Conservation (phyloP, 805 yeast species). For the Lachancea meyersii region DNA sequence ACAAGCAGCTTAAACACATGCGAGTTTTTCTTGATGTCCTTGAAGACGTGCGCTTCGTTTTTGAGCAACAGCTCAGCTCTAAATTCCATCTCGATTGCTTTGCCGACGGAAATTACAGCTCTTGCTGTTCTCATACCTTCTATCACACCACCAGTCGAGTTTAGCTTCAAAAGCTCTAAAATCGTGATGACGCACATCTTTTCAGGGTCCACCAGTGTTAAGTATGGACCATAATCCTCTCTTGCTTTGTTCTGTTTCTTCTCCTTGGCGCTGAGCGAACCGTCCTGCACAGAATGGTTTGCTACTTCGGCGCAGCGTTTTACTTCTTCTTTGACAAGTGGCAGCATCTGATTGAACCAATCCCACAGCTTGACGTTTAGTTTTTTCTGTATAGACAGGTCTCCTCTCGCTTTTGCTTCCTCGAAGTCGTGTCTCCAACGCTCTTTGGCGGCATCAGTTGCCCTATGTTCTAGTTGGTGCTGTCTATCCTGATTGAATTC, state of each 20-base stretch:
- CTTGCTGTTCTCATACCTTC: constrained; percentile 83
- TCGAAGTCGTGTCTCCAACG: constrained; percentile 86
- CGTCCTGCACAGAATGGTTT: constrained; percentile 12
- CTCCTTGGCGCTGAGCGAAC: constrained; percentile 5
- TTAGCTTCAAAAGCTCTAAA: constrained; percentile 68
- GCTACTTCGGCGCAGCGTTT: constrained; percentile 44
- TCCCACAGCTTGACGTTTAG: constrained; percentile 72
- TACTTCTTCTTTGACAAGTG: constrained; percentile 63
- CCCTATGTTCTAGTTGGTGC: constrained; percentile 60
- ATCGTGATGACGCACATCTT: constrained; percentile 80
- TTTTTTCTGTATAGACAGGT: constrained; percentile 46
- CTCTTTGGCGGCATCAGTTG: constrained; percentile 77
- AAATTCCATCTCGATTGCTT: constrained; percentile 78
- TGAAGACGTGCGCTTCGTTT: constrained; percentile 49
- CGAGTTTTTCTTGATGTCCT: constrained; percentile 46
- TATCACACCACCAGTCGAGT: constrained; percentile 65
- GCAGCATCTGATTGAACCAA: constrained; percentile 75
- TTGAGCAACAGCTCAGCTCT: constrained; percentile 59
- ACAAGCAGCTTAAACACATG: constrained; percentile 38
- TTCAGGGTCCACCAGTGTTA: constrained; percentile 66
- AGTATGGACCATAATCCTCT: constrained; percentile 67
- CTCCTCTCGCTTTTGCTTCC: constrained; percentile 54
- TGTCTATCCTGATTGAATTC: constrained; percentile 72
- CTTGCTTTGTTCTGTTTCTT: constrained; percentile 35
- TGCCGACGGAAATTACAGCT: constrained; percentile 75